A percentile compares a stretch with the other conserved stretches of the same genome.
These are phyloP conservation scores for Fusarium tupiense DNA, from an alignment of 2,329 filamentous ascomycete genomes.

Conservation along the genomic window DNA sequence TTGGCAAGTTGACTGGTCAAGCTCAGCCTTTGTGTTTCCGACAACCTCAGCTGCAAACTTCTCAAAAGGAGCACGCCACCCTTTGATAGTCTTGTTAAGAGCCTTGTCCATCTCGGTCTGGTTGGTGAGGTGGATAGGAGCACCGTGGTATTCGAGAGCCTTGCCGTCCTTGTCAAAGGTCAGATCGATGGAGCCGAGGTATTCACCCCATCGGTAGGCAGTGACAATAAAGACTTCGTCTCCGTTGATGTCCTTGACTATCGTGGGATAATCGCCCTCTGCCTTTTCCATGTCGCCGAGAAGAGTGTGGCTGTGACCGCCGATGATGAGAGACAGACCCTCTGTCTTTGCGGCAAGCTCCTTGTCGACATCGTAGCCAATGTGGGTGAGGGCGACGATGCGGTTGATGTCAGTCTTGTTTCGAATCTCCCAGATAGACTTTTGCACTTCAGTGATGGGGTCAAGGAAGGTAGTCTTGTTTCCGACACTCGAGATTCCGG, in stretches of 20 bases:
- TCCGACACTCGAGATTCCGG: conserved; percentile 67
- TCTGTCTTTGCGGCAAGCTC: conserved; percentile 67
- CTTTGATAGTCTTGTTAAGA: conserved; percentile 66
- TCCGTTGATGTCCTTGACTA: conserved; percentile 67
- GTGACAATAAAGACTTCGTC: conserved; percentile 76
- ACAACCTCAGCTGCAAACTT: conserved; percentile 66
- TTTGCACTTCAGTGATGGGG: conserved; percentile 66
- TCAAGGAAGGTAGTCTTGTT: conserved; percentile 67
- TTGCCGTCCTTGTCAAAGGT: conserved; percentile 69
- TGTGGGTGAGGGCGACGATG: conserved; percentile 73
- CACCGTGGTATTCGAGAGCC: conserved; percentile 70
- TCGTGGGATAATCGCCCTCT: conserved; percentile 70
- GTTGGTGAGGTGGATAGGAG: conserved; percentile 72
- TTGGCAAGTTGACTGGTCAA: conserved; percentile 69
- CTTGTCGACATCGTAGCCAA: conserved; percentile 72
- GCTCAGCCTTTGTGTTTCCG: conserved; percentile 62
- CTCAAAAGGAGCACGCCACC: conserved; percentile 70
- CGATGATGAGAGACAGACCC: conserved; percentile 75
- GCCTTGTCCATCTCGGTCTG: conserved; percentile 64
- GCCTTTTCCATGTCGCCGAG: conserved; percentile 68
- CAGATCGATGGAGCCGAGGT: conserved; percentile 73
- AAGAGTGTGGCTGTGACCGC: conserved; percentile 68
- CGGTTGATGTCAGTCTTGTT: conserved; percentile 69
- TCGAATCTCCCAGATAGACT: conserved; percentile 69
- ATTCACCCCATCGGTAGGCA: conserved; percentile 75